A percentile compares a stretch with the other conserved stretches of the same genome.
phyloP scores from a whole-genome alignment of 768 basidiomycete species.

The Pulveroboletus sp. region DNA sequence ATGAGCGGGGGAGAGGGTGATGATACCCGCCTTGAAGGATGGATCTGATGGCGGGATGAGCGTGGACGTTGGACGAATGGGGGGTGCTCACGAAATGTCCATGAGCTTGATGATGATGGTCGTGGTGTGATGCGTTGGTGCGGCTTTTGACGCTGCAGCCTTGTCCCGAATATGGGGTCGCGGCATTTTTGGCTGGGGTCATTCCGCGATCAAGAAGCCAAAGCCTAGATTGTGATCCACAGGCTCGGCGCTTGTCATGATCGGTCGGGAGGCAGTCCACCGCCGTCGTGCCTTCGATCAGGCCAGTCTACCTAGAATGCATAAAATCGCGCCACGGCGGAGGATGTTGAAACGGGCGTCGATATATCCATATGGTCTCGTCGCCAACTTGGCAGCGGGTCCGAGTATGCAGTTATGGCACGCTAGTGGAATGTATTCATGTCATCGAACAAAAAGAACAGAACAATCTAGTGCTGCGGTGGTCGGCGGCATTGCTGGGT shows the following conservation, averaged over 20 bases:
- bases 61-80: background rate
- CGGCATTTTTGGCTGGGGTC: no score
- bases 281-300: no score
- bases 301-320: no score
- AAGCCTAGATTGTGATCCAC: no score
- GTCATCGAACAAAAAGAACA: background rate
- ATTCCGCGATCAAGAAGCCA: no score
- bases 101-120: constrained; percentile 17
- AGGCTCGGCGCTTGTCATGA: no score
- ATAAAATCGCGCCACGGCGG: no score
- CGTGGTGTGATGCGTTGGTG: background rate
- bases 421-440: background rate
- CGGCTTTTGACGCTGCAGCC: background rate
- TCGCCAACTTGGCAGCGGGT: no score
- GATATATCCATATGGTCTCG: no score
- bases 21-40: constrained; percentile 92
- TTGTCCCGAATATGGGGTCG: background rate
- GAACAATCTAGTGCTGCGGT: constrained; percentile 3
- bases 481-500: no score
- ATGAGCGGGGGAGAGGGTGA: constrained; percentile 84
- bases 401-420: constrained; percentile 4
- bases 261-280: no score
- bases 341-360: background rate
- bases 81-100: constrained; percentile 44
- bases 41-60: constrained; percentile 42